Base-by-base conservation (phyloP, 768 basidiomycete species). In the Scleroderma citrinum region DNA sequence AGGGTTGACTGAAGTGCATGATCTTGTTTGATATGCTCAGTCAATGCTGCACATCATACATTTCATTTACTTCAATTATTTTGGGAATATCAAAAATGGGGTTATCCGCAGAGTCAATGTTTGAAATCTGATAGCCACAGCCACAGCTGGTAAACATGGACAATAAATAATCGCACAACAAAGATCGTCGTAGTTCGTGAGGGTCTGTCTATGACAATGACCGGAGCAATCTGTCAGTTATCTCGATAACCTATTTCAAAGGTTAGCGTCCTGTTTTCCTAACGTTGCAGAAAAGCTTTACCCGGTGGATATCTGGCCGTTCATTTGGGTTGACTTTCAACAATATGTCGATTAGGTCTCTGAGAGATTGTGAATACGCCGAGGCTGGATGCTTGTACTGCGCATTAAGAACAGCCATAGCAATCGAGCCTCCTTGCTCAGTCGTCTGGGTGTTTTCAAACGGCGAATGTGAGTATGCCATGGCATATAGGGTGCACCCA, bases 341-440 rank as follows among this genome's bases (percentile, higher is more conserved):
- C 86, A 90, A 88, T 39, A 71, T 72, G 63, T 93, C 87, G 48
- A 99, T 89, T 42, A 99, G 71, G 44, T 83, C 76, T 59, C 78
- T 82, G 50, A 95, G 69, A 5, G 87, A 89, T 59, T 92, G 82
- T 13, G 89, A 90, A 65, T 94, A 96, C n/a, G 78, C 81, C 3
- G 87, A 88, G 47, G 70, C 73, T 1, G 93, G 93, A 58, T 97
- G 92, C 58, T 85, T 85, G 69, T 94, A 99, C 56, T 89, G 84
- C 1, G 92, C 95, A 56, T 89, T 92, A 52, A 93, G 72, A 43
- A 96, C 95, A 0, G 95, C 93, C 94, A 99, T 95, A 2, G 94
- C 94, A 60, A 98, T 92, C 39, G 91, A 94, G 12, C 92, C 92
- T 31, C 95, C 95, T 64, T 96, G 94, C 57, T 92, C 90, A 3